These are phyloP conservation scores for Metarhizium guizhouense DNA, from an alignment of 2,329 filamentous ascomycete genomes.

Conservation along the genomic window DNA sequence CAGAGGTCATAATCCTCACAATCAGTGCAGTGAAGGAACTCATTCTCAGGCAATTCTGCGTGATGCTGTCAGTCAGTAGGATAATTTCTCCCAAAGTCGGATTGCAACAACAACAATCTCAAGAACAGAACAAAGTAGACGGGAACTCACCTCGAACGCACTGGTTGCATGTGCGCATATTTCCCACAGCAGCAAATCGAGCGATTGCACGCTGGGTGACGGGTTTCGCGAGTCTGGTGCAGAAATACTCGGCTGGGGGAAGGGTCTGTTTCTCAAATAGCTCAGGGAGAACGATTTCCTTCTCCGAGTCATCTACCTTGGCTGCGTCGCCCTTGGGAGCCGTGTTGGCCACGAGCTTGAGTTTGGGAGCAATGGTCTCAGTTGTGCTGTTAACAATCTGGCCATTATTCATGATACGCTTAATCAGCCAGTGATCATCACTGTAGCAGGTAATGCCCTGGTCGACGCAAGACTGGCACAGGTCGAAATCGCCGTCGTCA, in stretches of 20 bases:
- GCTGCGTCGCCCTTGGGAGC: constrained; percentile 11
- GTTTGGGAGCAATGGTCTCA: constrained; percentile 64
- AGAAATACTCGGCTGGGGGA: not conserved
- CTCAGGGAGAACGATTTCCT: not conserved
- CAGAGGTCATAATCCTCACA: constrained; percentile 94
- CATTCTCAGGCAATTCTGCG: constrained; percentile 59
- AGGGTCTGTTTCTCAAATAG: not conserved
- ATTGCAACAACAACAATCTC: not conserved
- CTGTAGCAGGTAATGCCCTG: constrained; percentile 69
- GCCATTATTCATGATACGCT: constrained; percentile 72
- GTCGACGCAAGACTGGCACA: constrained; percentile 74
- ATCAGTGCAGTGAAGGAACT: constrained; percentile 75
- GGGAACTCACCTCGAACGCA: constrained; percentile 38
- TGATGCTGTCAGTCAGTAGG: not conserved
- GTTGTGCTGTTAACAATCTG: constrained; percentile 78
- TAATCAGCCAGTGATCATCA: constrained; percentile 86
- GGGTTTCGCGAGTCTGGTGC: not conserved
- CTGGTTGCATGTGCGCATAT: constrained; percentile 60
- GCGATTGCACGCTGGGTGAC: not conserved
- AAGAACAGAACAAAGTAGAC: not conserved
- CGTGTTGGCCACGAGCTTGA: constrained; percentile 21
- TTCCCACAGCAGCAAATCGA: constrained; percentile 13
- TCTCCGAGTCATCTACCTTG: not conserved
- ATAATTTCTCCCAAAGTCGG: not conserved
- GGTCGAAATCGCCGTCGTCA: constrained; percentile 87